A percentile compares a stretch with the other conserved stretches of the same genome.
phyloP scores from a whole-genome alignment of 1,284 basidiomycete genomes.

The Rhodotorula sp. region DNA sequence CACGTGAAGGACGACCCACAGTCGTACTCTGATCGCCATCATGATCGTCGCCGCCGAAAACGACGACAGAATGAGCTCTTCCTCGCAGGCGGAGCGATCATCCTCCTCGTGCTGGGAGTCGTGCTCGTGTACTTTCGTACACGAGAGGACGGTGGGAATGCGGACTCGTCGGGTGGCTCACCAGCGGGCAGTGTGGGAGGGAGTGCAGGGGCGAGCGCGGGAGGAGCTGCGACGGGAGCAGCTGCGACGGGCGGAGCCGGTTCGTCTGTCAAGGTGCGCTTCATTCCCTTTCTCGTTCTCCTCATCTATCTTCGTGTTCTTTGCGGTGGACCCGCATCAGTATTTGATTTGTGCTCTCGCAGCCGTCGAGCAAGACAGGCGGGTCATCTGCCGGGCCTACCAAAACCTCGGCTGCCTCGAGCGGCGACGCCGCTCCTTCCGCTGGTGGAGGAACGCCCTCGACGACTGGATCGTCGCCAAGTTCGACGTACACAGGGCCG shows the following conservation, averaged over 20 bases:
- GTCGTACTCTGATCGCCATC: not conserved
- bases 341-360: not conserved
- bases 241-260: not conserved
- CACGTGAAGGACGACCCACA: not conserved
- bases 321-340: not conserved
- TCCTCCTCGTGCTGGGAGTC: not conserved
- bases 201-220: not conserved
- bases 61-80: not conserved
- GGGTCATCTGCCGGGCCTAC: not conserved
- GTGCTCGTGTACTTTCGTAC: not conserved
- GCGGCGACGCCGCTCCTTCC: not conserved
- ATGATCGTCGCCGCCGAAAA: not conserved
- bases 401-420: not conserved
- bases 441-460: not conserved
- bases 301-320: too few relatives aligned
- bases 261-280: not conserved
- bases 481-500: conserved; percentile 10
- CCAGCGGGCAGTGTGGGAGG: not conserved
- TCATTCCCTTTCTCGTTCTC: too few relatives aligned
- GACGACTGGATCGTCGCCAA: not conserved
- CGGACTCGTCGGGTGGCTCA: too few relatives aligned
- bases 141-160: not conserved
- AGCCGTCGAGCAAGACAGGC: not conserved
- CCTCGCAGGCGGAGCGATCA: not conserved
- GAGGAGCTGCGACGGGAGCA: not conserved